Evolutionary conservation across 371 early-diverging fungal genomes (phyloP).

Genomic region (Circinella umbellata): DNA sequence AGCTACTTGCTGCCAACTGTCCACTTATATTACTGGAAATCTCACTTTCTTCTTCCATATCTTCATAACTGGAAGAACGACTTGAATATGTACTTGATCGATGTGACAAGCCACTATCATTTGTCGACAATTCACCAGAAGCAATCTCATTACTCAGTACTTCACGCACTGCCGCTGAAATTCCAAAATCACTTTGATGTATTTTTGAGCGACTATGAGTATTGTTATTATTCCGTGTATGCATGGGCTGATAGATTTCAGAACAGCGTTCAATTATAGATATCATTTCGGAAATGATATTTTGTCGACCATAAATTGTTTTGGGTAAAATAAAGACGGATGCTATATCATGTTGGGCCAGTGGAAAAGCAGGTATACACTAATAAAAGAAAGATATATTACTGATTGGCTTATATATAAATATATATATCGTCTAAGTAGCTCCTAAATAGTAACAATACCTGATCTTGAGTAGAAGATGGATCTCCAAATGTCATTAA

Average conservation of each 20-base stretch:
- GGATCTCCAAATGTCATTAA: constrained; percentile 32
- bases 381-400: not conserved
- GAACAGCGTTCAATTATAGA: constrained; percentile 40
- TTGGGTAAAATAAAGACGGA: constrained; percentile 49
- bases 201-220: constrained; percentile 6
- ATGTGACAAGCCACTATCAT: not conserved
- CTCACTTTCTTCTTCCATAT: constrained; percentile 33
- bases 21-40: constrained; percentile 20
- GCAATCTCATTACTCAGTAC: constrained; percentile 20
- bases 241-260: constrained; percentile 27
- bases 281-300: constrained; percentile 35
- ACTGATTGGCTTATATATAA: too few relatives aligned
- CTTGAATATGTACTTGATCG: constrained; percentile 39
- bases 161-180: constrained; percentile 6
- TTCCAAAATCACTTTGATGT: constrained; percentile 1
- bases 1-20: constrained; percentile 8
- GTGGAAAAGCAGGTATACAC: constrained; percentile 38
- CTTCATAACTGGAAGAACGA: constrained; percentile 33
- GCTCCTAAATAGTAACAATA: too few relatives aligned
- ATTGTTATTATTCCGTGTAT: not conserved
- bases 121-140: not conserved
- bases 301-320: constrained; percentile 43
- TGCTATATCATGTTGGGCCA: constrained; percentile 48
- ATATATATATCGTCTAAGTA: too few relatives aligned
- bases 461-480: constrained; percentile 12